phyloP scores from a whole-genome alignment of 805 yeast genomes.

The Saccharomycopsis capsularis region DNA sequence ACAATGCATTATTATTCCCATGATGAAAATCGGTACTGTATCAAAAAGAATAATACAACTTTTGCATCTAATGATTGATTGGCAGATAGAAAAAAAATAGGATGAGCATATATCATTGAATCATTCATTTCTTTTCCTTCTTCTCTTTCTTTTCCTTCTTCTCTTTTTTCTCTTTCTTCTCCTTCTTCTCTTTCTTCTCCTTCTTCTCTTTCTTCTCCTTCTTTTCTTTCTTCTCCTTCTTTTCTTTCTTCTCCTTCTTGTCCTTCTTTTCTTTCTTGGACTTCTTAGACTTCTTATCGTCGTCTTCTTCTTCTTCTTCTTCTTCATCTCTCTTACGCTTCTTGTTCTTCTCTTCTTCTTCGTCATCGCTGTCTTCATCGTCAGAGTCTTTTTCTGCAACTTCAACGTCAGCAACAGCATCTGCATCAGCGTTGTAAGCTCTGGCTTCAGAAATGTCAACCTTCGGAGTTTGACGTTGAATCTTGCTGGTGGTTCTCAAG shows the following conservation, averaged over 20 bases:
- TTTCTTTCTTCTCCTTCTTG: slow-evolving; percentile 14
- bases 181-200: slow-evolving; percentile 13
- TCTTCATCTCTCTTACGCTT: slow-evolving; percentile 28
- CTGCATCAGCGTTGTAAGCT: slow-evolving; percentile 94
- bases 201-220: slow-evolving; percentile 15
- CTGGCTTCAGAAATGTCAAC: slow-evolving; percentile 77
- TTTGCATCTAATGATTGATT: too few relatives aligned
- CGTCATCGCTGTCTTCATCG: slow-evolving; percentile 34
- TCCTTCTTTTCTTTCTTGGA: slow-evolving; percentile 16
- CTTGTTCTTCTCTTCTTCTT: slow-evolving; percentile 28
- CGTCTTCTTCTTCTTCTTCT: slow-evolving; percentile 31
- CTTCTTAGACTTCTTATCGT: slow-evolving; percentile 21
- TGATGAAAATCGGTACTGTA: too few relatives aligned
- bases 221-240: slow-evolving; percentile 18
- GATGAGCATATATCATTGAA: neutral
- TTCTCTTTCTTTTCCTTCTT: slow-evolving; percentile 2
- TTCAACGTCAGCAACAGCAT: slow-evolving; percentile 46
- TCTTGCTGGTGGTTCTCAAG: slow-evolving; percentile 79
- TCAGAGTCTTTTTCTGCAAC: slow-evolving; percentile 30
- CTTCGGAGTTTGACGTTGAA: slow-evolving; percentile 77
- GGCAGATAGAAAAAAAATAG: too few relatives aligned
- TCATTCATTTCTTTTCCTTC: slow-evolving; percentile 7
- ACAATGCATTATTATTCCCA: too few relatives aligned
- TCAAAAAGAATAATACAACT: too few relatives aligned
- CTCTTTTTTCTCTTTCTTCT: slow-evolving; percentile 12